Percentiles rank a stretch among this genome's conserved stretches.
phyloP scores from a whole-genome alignment of 805 yeast species.

The Candida verbasci region DNA sequence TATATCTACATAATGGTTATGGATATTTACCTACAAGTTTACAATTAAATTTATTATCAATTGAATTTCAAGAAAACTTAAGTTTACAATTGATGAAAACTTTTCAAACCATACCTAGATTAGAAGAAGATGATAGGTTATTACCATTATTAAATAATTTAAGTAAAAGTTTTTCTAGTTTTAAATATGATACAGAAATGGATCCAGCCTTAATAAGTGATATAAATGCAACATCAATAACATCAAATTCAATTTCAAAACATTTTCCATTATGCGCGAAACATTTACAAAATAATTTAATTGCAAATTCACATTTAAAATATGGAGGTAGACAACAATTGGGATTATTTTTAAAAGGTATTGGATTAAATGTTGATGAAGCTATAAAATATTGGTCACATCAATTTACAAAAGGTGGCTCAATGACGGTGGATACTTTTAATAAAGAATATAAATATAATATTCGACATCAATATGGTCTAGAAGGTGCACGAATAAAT shows the following conservation, averaged over 20 bases:
- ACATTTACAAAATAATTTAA: slow-evolving; percentile 59
- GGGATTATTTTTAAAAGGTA: slow-evolving; percentile 79
- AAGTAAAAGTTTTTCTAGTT: slow-evolving; percentile 45
- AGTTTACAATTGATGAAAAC: slow-evolving; percentile 55
- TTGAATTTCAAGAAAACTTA: slow-evolving; percentile 60
- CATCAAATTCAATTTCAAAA: slow-evolving; percentile 46
- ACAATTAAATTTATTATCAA: slow-evolving; percentile 65
- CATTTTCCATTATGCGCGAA: slow-evolving; percentile 84
- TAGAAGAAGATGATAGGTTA: slow-evolving; percentile 89
- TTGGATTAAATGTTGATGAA: slow-evolving; percentile 84
- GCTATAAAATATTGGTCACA: slow-evolving; percentile 80
- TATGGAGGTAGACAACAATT: slow-evolving; percentile 84
- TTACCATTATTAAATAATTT: slow-evolving; percentile 79
- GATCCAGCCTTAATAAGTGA: slow-evolving; percentile 29
- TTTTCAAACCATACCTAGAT: slow-evolving; percentile 70
- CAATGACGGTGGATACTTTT: slow-evolving; percentile 65
- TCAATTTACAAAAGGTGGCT: slow-evolving; percentile 55
- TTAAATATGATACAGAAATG: slow-evolving; percentile 46
- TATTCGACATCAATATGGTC: slow-evolving; percentile 84
- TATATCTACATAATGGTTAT: slow-evolving; percentile 60
- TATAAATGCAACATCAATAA: slow-evolving; percentile 60
- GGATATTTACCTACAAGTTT: slow-evolving; percentile 84
- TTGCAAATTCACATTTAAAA: slow-evolving; percentile 64
- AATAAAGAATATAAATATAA: slow-evolving; percentile 86
- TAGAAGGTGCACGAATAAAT: slow-evolving; percentile 84